phyloP scores from a whole-genome alignment of 805 yeast genomes.

The Ogataea methylovora region DNA sequence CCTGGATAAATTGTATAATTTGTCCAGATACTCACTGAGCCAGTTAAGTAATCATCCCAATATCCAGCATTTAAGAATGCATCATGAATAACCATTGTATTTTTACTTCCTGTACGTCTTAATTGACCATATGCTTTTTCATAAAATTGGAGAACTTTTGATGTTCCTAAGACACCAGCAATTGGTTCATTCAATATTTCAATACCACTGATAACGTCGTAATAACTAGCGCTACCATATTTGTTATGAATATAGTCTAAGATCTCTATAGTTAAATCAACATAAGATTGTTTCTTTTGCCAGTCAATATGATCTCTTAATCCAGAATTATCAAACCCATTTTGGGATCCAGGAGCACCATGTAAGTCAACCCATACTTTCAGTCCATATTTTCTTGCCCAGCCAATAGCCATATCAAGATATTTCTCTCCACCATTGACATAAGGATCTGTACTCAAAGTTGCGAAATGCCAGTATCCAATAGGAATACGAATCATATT shows the following conservation, averaged over 20 bases:
- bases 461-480: constrained; percentile 88
- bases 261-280: constrained; percentile 41
- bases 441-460: constrained; percentile 66
- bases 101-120: constrained; percentile 28
- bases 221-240: constrained; percentile 41
- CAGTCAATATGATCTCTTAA: constrained; percentile 53
- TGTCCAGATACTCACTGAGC: constrained; percentile 2
- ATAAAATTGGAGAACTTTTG: constrained; percentile 32
- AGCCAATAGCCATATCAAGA: constrained; percentile 67
- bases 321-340: constrained; percentile 95
- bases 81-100: constrained; percentile 54
- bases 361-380: constrained; percentile 90
- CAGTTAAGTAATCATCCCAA: constrained; percentile 42
- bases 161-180: constrained; percentile 41
- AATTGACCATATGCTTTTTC: constrained; percentile 34
- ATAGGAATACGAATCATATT: constrained; percentile 87
- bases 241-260: constrained; percentile 42
- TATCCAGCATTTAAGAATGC: constrained; percentile 51
- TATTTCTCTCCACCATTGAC: constrained; percentile 74
- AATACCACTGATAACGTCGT: constrained; percentile 60
- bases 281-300: constrained; percentile 32
- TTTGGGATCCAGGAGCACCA: constrained; percentile 96
- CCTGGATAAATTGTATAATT: background rate
- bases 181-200: constrained; percentile 70
- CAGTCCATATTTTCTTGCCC: constrained; percentile 58